Base-by-base conservation (phyloP, 2,329 filamentous ascomycete species). In the Dactylellina sp. region DNA sequence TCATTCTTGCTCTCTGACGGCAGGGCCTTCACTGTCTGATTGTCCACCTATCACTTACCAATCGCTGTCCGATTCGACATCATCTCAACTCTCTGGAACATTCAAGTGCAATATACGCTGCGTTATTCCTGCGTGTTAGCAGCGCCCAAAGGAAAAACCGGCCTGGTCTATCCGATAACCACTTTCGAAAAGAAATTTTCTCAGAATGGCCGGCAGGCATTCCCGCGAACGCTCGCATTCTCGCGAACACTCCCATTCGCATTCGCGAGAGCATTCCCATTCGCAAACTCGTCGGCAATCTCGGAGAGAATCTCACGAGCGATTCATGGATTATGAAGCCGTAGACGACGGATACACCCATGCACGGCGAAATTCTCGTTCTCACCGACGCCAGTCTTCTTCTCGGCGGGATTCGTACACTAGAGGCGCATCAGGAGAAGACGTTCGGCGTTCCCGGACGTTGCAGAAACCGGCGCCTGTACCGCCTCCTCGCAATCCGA, bases 211-310 rank as follows among this genome's bases (percentile, higher is more conserved):
- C n/a, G 52, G 52, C 52, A 37, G 66, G 25, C 59, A 42, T 40
- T 71, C 66, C 22, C 57, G 57, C 57, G 46, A 62, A 18, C 40
- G n/a, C 35, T 62, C 28, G 28, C 28, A 32, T 32, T 32, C 57
- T 32, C 28, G 28, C 57, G 46, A 62, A n/a, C 40, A 32, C 46
- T 62, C 28, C 28, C 28, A n/a, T n/a, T n/a, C 56, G n/a, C 55
- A 61, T 28, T 59, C 56, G 1, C 56, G 64, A 22, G 64, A 70
- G 9, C 39, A 53, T 25, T 68, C 55, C 55, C 53, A 62, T 35
- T 71, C 65, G 22, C 56, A 63, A 18, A 46, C 37, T 37, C 57
- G 66, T 11, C 66, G 66, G n/a, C 53, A 56, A 37, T 70, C 64
- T 22, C 66, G 59, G 28, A 32, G 53, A 35, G 63, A 60, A 39